These are phyloP conservation scores for Cercospora sp. DNA, from an alignment of 2,329 filamentous ascomycete genomes.

Conservation along the genomic window DNA sequence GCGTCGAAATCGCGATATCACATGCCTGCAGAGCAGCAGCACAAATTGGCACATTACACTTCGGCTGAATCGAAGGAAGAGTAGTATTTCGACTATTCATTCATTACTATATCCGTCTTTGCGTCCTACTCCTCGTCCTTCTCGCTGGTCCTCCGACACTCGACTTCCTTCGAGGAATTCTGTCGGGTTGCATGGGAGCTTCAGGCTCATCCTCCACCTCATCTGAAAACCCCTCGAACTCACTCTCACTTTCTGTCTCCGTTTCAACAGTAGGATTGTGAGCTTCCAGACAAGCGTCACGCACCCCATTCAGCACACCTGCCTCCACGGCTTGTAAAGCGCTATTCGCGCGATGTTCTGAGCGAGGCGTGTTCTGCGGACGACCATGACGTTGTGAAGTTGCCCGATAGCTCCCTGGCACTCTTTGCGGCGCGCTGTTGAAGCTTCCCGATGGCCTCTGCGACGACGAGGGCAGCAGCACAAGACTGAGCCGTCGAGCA, in stretches of 20 bases:
- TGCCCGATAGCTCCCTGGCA: background rate
- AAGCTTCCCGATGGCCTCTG: background rate
- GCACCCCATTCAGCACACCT: background rate
- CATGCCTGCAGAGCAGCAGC: constrained; percentile 1
- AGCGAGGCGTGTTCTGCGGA: background rate
- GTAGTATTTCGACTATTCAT: background rate
- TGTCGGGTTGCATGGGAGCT: background rate
- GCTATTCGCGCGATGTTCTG: background rate
- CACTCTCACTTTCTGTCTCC: background rate
- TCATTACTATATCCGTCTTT: background rate
- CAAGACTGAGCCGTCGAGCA: background rate
- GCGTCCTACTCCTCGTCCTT: constrained; percentile 2
- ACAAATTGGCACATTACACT: background rate
- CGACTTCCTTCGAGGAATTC: background rate
- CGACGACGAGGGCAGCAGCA: background rate
- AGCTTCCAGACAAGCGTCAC: background rate
- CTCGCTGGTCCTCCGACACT: background rate
- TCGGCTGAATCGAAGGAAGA: background rate
- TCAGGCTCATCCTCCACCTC: background rate
- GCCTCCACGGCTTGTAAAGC: background rate
- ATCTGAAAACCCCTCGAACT: constrained; percentile 1
- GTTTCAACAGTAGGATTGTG: background rate
- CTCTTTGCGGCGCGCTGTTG: background rate
- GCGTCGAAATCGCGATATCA: constrained; percentile 13
- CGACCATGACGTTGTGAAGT: background rate